Percentiles rank a stretch among this genome's conserved stretches.
Conservation (phyloP, 345 rosid genomes). For the Excoecaria agallocha region DNA sequence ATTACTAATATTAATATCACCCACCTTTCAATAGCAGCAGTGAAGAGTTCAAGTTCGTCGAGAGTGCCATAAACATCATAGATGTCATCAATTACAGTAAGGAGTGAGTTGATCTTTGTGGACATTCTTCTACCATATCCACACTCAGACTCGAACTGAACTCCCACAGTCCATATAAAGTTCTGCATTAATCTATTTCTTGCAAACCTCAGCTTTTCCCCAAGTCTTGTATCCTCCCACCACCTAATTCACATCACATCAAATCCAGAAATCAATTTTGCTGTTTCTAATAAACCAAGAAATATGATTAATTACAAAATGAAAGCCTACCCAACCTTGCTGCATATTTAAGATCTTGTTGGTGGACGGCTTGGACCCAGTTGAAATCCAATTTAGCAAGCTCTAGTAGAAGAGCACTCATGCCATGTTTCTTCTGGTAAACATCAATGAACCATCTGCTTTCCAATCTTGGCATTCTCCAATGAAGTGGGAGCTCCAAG, state of each 20-base stretch:
- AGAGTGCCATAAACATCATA: conserved; percentile 32
- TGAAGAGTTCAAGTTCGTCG: conserved; percentile 38
- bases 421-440: conserved; percentile 19
- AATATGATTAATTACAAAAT: neutral
- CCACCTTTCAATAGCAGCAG: conserved; percentile 19
- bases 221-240: conserved; percentile 36
- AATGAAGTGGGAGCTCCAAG: conserved; percentile 33
- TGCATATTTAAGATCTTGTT: conserved; percentile 32
- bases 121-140: conserved; percentile 24
- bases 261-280: no score
- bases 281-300: neutral
- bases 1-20: no score
- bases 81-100: conserved; percentile 34
- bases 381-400: conserved; percentile 51
- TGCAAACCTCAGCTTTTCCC: neutral
- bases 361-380: conserved; percentile 35
- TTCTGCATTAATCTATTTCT: conserved; percentile 38
- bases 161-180: conserved; percentile 34
- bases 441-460: conserved; percentile 46
- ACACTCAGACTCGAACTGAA: conserved; percentile 22
- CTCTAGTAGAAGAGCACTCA: conserved; percentile 34
- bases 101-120: conserved; percentile 19
- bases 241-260: conserved; percentile 24
- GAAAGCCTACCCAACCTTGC: conserved; percentile 25
- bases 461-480: conserved; percentile 46